Evolutionary conservation across 2,329 filamentous ascomycete species (phyloP), one percentile per base, ranked within the genome.

Genomic region (Trichoderma atrobrunneum): DNA sequence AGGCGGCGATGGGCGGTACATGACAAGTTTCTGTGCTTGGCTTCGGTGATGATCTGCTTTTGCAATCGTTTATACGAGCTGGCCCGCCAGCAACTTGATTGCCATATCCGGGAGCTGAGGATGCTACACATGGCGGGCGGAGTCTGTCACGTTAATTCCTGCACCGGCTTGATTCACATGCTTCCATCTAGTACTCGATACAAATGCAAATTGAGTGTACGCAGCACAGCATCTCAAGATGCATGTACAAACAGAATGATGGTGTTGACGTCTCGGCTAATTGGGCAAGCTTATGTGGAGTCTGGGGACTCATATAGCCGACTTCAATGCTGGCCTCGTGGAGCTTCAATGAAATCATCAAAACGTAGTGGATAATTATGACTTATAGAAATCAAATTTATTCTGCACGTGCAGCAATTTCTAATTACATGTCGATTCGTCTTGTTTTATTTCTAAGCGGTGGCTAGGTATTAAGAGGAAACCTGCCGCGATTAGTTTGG

Each of bases 1-100:
- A 94, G 83, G 0, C 73, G 73, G 7, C 77, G 77, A 10, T 71
- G 51, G 3, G 75, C 18, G 5, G 83, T 82, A 6, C 78, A 79
- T 6, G 83, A 84, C 74, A 86, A 84, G 11, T 10, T 18, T 12
- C 62, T 61, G 26, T 2, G 28, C 8, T 7, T 30, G 10, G 7
- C 11, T 5, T 30, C 18, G 30, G 21, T 11, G 16, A 54, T 62
- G 56, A 28, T 14, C n/a, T 24, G 30, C n/a, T 30, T 4, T 36
- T 57, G 14, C 18, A 39, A 30, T 14, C 12, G 16, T 26, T 70
- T 36, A 36, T 62, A 36, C 12, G 36, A 60, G 21, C 56, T 61
- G 8, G 39, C 39, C 34, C 24, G 54, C 51, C 48, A 26, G 64
- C 64, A 28, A 24, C 51, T 70, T 62, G 57, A 28, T 24, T 51